Evolutionary conservation across 441 rosid species (phyloP).

Genomic region (Manihot esculenta): DNA sequence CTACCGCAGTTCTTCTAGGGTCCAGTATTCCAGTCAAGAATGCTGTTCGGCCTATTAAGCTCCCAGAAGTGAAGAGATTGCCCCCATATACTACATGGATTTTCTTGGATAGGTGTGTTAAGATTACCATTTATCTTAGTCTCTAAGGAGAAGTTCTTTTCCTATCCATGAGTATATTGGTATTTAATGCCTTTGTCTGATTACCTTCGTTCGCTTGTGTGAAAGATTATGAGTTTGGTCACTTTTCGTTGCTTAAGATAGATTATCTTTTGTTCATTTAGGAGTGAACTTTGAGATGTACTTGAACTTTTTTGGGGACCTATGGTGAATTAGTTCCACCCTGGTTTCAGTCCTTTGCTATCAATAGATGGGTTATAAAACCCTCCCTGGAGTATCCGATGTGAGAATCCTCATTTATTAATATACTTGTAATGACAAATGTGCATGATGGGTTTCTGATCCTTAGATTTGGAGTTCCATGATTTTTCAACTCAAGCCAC

Average conservation of each 20-base stretch:
- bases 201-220: background rate
- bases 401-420: background rate
- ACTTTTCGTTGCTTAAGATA: background rate
- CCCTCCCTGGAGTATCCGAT: background rate
- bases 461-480: constrained; percentile 2
- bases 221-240: background rate
- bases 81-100: constrained; percentile 98
- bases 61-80: constrained; percentile 71
- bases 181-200: background rate
- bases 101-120: constrained; percentile 82
- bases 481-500: background rate
- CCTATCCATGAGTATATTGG: background rate
- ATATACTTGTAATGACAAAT: background rate
- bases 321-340: background rate
- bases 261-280: background rate
- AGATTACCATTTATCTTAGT: constrained; percentile 7
- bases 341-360: background rate
- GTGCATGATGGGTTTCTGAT: background rate
- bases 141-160: background rate
- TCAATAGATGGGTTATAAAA: background rate
- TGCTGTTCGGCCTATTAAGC: constrained; percentile 75
- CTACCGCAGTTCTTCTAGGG: constrained; percentile 67
- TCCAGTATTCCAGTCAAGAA: constrained; percentile 76
- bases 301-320: background rate
- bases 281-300: constrained; percentile 1